Percentiles rank a stretch among this genome's conserved stretches.
phyloP scores from a whole-genome alignment of 495 filamentous ascomycete species.

The Podospora anserina region DNA sequence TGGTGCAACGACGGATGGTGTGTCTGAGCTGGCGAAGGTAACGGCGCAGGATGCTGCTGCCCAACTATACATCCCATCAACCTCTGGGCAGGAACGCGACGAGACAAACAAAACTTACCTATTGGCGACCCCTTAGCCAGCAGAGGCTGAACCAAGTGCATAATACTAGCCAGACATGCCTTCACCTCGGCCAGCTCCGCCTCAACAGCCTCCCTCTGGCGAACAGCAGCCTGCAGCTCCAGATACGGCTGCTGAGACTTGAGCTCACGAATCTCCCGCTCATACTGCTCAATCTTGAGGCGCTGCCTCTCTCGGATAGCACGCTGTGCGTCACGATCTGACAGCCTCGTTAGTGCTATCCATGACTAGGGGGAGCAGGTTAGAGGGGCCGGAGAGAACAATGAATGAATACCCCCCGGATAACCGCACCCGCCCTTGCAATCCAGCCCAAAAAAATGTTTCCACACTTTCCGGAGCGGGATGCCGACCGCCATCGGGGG shows the following conservation, averaged over 20 bases:
- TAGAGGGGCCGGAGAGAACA: background rate
- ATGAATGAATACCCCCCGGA: background rate
- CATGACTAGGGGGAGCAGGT: background rate
- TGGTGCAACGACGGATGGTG: background rate
- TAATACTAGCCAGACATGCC: conserved; percentile 55
- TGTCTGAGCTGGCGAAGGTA: conserved; percentile 17
- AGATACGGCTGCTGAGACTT: conserved; percentile 72
- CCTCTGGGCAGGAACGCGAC: background rate
- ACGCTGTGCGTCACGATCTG: conserved; percentile 75
- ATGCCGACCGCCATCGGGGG: background rate
- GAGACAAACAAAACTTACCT: background rate
- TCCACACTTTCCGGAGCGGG: background rate
- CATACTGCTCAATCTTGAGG: conserved; percentile 64
- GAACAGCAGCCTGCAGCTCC: conserved; percentile 67
- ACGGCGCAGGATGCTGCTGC: conserved; percentile 2
- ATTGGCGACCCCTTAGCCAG: conserved; percentile 23
- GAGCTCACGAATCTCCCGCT: conserved; percentile 42
- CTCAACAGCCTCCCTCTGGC: conserved; percentile 66
- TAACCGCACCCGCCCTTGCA: background rate
- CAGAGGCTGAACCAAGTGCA: conserved; percentile 65
- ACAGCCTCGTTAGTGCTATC: background rate
- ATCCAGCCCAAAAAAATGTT: background rate
- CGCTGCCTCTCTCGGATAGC: conserved; percentile 78
- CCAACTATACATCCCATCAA: background rate
- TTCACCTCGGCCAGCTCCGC: conserved; percentile 69